Base-by-base conservation (phyloP, 192 early-diverging fungal species). In the Fimicolochytrium jonesii region DNA sequence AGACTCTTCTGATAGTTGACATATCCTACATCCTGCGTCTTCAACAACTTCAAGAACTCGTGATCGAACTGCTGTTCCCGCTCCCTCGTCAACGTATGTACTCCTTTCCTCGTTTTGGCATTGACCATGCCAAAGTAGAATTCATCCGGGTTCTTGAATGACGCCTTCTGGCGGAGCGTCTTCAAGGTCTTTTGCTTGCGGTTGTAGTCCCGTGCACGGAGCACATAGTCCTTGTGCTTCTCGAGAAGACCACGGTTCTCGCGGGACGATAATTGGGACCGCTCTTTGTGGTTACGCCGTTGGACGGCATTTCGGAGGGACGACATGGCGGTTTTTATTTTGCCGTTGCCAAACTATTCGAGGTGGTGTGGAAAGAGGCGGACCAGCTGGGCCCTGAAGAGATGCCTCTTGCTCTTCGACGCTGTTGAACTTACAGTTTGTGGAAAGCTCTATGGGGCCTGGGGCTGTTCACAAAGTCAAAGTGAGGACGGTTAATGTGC, bases 71-170 rank as follows among this genome's bases (percentile, higher is more conserved):
- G 76, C n/a, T 89, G 71, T 44, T 87, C 83, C 29, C 89, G 17
- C 42, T 81, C 63, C 22, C 90, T 10, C 47, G 81, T 66, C 39
- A 76, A 64, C 11, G 90, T 61, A 62, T 97, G 94, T 0, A 88
- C 87, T 17, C 94, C 94, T 23, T 87, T 77, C 76, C 91, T 90
- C 54, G 91, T 90, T 62, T 88, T 84, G 20, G 84, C 65, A 62
- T 88, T 88, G 69, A 94, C 85, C 96, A 99, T 99, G 70, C 87
- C 90, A 67, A 93, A 95, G 80, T 97, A 97, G 71, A 99, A 99
- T 78, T 99, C 96, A 71, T 99, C 96, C 2, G 90, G 92, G 75
- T 99, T 99, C 63, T 87, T 76, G 53, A 84, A 77, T 13, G 84
- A 72, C 2, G 96, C 96, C 66, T 94, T 95, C 66, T 91, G 83